Evolutionary conservation across 768 basidiomycete genomes (phyloP).

Genomic region (Mycena maculata): DNA sequence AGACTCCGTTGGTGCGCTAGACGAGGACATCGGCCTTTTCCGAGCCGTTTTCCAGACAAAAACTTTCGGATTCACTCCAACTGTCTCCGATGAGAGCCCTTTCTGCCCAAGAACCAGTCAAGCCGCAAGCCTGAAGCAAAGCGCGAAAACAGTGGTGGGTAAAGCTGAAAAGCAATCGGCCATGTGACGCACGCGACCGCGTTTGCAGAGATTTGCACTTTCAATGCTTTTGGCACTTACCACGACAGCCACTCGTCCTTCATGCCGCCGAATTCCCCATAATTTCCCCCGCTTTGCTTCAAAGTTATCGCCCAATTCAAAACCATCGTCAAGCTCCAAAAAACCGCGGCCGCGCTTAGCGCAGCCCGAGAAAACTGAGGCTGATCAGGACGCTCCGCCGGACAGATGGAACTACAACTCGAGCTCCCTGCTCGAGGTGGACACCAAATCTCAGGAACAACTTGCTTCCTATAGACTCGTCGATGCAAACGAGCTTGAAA

Average conservation of each 20-base stretch:
- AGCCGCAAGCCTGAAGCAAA: no score
- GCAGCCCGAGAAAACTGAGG: slow-evolving; percentile 40
- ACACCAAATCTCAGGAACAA: slow-evolving; percentile 55
- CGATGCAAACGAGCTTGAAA: slow-evolving; percentile 77
- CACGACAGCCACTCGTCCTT: slow-evolving; percentile 26
- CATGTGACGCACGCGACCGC: slow-evolving; percentile 12
- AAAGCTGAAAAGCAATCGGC: no score
- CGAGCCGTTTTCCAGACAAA: no score
- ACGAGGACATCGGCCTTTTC: no score
- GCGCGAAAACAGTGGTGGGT: no score
- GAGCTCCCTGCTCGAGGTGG: slow-evolving; percentile 62
- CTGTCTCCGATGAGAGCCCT: no score
- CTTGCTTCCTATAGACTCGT: slow-evolving; percentile 62
- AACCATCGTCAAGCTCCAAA: slow-evolving; percentile 12
- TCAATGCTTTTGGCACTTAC: slow-evolving; percentile 31
- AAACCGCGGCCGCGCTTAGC: slow-evolving; percentile 18
- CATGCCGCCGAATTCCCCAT: slow-evolving; percentile 15
- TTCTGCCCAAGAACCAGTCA: no score
- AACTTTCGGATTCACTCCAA: no score
- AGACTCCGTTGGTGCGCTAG: slow-evolving; percentile 6
- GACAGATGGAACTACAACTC: slow-evolving; percentile 88
- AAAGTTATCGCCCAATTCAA: slow-evolving; percentile 20
- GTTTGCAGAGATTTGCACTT: neutral
- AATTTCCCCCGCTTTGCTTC: slow-evolving; percentile 27
- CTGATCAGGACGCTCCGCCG: no score